Conservation (phyloP, 768 basidiomycete genomes). For the Mrakia hoshinonis region DNA sequence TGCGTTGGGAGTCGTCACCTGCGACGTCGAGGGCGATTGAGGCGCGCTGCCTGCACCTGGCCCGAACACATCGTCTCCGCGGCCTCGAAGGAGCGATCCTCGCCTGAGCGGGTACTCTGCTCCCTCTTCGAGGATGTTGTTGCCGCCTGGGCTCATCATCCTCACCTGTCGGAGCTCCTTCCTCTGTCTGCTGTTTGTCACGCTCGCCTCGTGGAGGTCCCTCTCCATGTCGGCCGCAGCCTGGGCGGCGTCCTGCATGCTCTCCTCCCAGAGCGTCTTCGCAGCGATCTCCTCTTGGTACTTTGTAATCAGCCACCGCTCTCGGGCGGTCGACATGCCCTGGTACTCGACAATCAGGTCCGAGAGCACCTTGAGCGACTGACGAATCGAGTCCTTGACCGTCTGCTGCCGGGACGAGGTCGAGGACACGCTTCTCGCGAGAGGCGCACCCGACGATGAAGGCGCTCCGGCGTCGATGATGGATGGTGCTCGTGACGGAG, state of each 20-base stretch:
- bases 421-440: conserved; percentile 29
- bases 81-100: conserved; percentile 25
- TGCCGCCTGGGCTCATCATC: conserved; percentile 18
- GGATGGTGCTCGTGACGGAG: conserved; percentile 4
- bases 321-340: conserved; percentile 64
- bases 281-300: conserved; percentile 58
- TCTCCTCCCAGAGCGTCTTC: conserved; percentile 82
- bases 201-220: conserved; percentile 53
- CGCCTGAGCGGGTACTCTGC: neutral
- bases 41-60: neutral
- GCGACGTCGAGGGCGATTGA: conserved; percentile 2
- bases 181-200: conserved; percentile 51
- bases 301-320: conserved; percentile 51
- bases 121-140: neutral
- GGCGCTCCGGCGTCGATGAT: neutral
- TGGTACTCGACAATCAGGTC: conserved; percentile 59
- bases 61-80: conserved; percentile 17
- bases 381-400: conserved; percentile 47
- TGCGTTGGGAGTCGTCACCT: conserved; percentile 12
- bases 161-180: conserved; percentile 21
- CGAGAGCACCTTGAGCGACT: conserved; percentile 52
- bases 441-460: neutral
- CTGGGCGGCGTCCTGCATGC: conserved; percentile 69
- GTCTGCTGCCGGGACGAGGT: conserved; percentile 46
- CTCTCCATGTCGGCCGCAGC: conserved; percentile 77